These are phyloP conservation scores for Rhizopus arrhizus DNA, from an alignment of 371 early-diverging fungal genomes.

Conservation along the genomic window DNA sequence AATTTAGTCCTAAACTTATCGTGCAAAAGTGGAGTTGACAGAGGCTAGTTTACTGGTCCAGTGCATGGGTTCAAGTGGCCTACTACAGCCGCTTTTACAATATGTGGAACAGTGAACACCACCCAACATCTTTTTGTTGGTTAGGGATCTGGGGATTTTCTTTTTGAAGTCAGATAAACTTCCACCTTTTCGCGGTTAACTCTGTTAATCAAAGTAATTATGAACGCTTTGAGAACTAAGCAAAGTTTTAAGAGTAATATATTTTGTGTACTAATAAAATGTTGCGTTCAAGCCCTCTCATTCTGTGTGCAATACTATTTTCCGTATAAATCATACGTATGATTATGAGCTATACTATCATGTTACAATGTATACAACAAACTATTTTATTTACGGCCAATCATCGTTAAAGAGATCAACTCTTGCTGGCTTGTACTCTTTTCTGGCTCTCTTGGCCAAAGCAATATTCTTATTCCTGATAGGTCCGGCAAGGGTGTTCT, in stretches of 20 bases:
- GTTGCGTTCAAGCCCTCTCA: background rate
- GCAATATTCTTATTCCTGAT: background rate
- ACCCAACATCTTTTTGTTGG: conserved; percentile 12
- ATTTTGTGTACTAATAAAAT: conserved; percentile 3
- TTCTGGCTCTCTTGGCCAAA: conserved; percentile 6
- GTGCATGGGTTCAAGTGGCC: conserved; percentile 13
- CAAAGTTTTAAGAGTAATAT: conserved; percentile 7
- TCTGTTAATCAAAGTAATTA: conserved; percentile 18
- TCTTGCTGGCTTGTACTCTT: background rate
- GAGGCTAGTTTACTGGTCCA: conserved; percentile 3
- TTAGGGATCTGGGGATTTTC: background rate
- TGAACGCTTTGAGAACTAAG: conserved; percentile 14
- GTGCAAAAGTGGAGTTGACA: conserved; percentile 9
- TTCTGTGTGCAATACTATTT: background rate
- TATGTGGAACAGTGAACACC: conserved; percentile 4
- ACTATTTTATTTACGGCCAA: too few relatives aligned
- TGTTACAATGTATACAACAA: background rate
- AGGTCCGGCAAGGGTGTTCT: background rate
- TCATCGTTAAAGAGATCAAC: conserved; percentile 5
- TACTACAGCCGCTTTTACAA: conserved; percentile 11
- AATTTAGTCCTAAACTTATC: conserved; percentile 8
- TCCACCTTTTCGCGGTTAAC: conserved; percentile 12
- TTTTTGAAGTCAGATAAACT: conserved; percentile 15
- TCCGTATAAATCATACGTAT: background rate
- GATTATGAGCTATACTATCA: conserved; percentile 6